Evolutionary conservation across 352 stramenopile species (phyloP), one percentile per base, ranked within the genome.

Genomic region (Globisporangium nunn): DNA sequence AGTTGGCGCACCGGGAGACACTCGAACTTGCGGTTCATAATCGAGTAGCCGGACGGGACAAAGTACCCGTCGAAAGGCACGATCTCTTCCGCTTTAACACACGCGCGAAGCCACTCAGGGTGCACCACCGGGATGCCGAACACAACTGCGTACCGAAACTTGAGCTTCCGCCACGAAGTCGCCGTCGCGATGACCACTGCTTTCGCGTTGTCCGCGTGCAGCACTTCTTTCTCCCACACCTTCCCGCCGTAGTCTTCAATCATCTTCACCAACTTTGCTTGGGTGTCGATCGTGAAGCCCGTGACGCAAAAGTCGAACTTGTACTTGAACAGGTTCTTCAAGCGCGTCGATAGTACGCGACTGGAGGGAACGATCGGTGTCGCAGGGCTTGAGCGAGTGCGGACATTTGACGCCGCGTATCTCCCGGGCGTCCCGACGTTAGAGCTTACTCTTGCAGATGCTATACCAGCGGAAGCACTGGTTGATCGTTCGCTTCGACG

Each of bases 51-150:
- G 30, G 70, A 84, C 37, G 81, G 81, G 6, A 92, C 71, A 53
- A 66, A 73, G 58, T 87, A 93, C 7, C 84, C 79, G 18, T 87
- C 71, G 15, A 91, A 86, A 3, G 82, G 72, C 41, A 88, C 46
- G n/a, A 81, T 56, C 33, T 67, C 47, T 1, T 64, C 67, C n/a
- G 59, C 58, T 40, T 74, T 70, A 47, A 85, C 77, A 50, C 84
- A 91, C 50, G 69, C 69, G 30, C 81, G 74, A 12, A 93, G 73
- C 84, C 84, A 93, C 46, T 91, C 84, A 0, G 84, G 78, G 62
- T 93, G 84, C 17, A 93, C 67, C 3, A 93, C 78, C 14, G 84
- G 79, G 17, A 93, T 88, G n/a, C 81, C 79, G 58, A 74, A 88
- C n/a, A 78, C 78, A 52, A 93, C 51, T 6, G 84, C 84, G 58